Evolutionary conservation across 2,329 filamentous ascomycete species (phyloP).

Genomic region (Penicillium occitanis): DNA sequence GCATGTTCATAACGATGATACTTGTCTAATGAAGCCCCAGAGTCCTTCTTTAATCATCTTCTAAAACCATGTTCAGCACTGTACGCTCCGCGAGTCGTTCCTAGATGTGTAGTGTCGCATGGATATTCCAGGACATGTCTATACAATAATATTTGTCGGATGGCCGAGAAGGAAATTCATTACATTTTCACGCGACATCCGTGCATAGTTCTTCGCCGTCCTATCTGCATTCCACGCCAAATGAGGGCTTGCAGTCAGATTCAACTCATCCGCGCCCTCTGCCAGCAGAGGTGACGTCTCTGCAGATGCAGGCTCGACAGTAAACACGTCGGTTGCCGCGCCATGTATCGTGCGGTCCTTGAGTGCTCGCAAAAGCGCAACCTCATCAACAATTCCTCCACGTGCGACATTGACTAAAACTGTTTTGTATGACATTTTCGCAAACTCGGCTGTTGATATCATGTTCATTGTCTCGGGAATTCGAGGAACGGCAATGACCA

Average conservation of each 20-base stretch:
- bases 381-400: slow-evolving; percentile 54
- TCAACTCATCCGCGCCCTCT: slow-evolving; percentile 48
- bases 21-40: neutral
- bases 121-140: neutral
- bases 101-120: neutral
- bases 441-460: slow-evolving; percentile 42
- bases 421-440: slow-evolving; percentile 46
- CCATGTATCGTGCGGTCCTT: slow-evolving; percentile 49
- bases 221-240: slow-evolving; percentile 54
- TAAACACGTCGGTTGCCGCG: slow-evolving; percentile 54
- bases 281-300: slow-evolving; percentile 46
- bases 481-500: slow-evolving; percentile 35
- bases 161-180: slow-evolving; percentile 12
- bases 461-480: slow-evolving; percentile 35
- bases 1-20: neutral
- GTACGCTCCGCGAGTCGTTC: neutral
- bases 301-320: slow-evolving; percentile 48
- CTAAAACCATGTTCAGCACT: neutral
- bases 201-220: slow-evolving; percentile 44
- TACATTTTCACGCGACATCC: slow-evolving; percentile 17
- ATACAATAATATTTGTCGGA: slow-evolving; percentile 20
- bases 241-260: slow-evolving; percentile 55
- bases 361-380: slow-evolving; percentile 48
- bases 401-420: slow-evolving; percentile 53
- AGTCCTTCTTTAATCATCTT: neutral